Base-by-base conservation (phyloP, 495 filamentous ascomycete genomes). In the Penicillium odoratum region DNA sequence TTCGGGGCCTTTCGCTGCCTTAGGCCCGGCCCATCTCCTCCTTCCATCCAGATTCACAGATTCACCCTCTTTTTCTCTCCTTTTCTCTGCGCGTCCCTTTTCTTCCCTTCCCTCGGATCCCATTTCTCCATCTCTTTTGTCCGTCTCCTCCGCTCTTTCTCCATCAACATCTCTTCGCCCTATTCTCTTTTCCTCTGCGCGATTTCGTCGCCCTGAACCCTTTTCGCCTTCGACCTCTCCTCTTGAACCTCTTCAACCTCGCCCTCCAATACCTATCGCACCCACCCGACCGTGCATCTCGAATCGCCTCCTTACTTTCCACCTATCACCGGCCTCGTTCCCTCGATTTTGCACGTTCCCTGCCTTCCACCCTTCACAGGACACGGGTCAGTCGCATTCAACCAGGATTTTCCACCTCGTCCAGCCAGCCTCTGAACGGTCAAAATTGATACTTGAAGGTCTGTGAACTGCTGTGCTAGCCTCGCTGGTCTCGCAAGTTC, bases 131-230 rank as follows among this genome's bases (percentile, higher is more conserved):
- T 69, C 66, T 65, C 68, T 33, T 59, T 43, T 45, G 48, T 64
- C 47, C 42, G 51, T 26, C 25, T 48, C 66, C 58, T 71, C 61
- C 58, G 62, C 62, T 52, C 61, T 64, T 60, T 58, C 55, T 65
- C 59, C 54, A 44, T 47, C 56, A 51, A 50, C 56, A 46, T 51
- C 48, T 55, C 52, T 60, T 66, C 66, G 16, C 54, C 60, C 36
- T 53, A 47, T 63, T 63, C 71, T 67, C 59, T 59, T 63, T 51
- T 63, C 57, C 67, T 74, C 71, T 55, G 65, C 66, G 69, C 72
- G 71, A 74, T 68, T 65, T 68, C 64, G 55, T 61, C 60, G 45
- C 45, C 45, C 51, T 58, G 26, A 30, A 61, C 64, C 62, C 67
- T 65, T 63, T 70, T 69, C 63, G 44, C 62, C 52, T 64, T 60